Conservation (phyloP, 306 rosid species). For the Carpinus fangiana region DNA sequence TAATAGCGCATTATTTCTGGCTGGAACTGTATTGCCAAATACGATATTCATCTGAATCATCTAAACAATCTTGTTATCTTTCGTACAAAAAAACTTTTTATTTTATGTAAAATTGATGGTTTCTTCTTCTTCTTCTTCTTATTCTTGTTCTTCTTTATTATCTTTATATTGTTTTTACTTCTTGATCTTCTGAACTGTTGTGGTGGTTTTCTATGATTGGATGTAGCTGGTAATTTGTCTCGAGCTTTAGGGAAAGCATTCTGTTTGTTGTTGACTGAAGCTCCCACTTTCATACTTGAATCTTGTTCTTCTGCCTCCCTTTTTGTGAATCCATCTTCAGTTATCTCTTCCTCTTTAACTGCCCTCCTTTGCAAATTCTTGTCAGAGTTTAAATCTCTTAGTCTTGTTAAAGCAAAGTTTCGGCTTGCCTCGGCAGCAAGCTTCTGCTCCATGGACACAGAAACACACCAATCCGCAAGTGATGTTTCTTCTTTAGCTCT, state of each 20-base stretch:
- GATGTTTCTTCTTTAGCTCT: constrained; percentile 41
- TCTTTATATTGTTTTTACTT: constrained; percentile 11
- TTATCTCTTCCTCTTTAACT: constrained; percentile 25
- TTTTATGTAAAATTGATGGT: constrained; percentile 28
- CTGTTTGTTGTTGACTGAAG: not conserved
- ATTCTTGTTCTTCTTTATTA: too few relatives aligned
- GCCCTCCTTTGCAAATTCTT: constrained; percentile 18
- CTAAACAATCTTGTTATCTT: constrained; percentile 23
- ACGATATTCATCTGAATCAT: constrained; percentile 24
- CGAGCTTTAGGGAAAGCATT: constrained; percentile 21
- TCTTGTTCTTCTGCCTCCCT: constrained; percentile 14
- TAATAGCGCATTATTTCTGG: constrained; percentile 12
- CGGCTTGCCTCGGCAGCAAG: constrained; percentile 38
- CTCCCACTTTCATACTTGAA: constrained; percentile 17
- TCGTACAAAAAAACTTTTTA: constrained; percentile 27
- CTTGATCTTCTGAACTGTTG: constrained; percentile 30
- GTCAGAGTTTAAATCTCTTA: constrained; percentile 29
- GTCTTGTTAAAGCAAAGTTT: constrained; percentile 39
- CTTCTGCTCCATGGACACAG: constrained; percentile 39
- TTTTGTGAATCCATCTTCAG: not conserved
- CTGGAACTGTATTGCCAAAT: constrained; percentile 18
- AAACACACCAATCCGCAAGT: constrained; percentile 35
- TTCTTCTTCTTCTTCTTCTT: constrained; percentile 10
- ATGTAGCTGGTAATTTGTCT: constrained; percentile 16
- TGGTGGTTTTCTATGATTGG: constrained; percentile 26